Base-by-base conservation (phyloP, 2,329 filamentous ascomycete genomes). In the Didymella sp. region DNA sequence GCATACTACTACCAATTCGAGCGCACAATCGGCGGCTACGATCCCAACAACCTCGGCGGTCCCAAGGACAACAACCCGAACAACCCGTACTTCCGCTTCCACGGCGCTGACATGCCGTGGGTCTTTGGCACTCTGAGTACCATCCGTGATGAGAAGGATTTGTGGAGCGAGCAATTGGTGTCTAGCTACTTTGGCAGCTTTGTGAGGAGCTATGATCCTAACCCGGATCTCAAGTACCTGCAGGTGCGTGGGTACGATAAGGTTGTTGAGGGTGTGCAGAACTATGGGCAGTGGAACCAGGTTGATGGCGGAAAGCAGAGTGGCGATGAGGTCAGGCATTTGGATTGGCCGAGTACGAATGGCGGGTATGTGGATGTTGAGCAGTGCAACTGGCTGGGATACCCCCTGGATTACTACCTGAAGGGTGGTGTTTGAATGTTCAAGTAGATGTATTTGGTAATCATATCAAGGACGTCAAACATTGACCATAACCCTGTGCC, bases 1-100 rank as follows among this genome's bases (percentile, higher is more conserved):
- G 76, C 84, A 0, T 87, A 83, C 68, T 86, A 81, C 68, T 88
- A 87, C 72, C 82, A 87, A 67, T 83, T 87, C 63, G 82, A 86
- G 58, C 80, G 85, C 41, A 82, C 81, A 0, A 84, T 83, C 62
- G 78, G 79, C 53, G 81, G 79, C 1, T 80, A 80, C 45, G 81
- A 82, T 31, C 85, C 83, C 28, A 85, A 86, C 44, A 75, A 78
- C 19, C 77, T 83, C 2, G 81, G 83, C 40, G 76, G 81, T 0
- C 78, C 80, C 71, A 66, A 55, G 49, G 59, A 82, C 41, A 81
- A 84, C 4, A 77, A 85, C 59, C 82, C 82, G 0, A 75, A 79
- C 41, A 72, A 79, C 24, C 81, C 78, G 45, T 85, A 87, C 69
- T 82, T 85, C 68, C 80, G 81, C 25, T 83, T 85, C 58, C 85